Evolutionary conservation across 495 filamentous ascomycete species (phyloP).

Genomic region (Neurospora sp.): DNA sequence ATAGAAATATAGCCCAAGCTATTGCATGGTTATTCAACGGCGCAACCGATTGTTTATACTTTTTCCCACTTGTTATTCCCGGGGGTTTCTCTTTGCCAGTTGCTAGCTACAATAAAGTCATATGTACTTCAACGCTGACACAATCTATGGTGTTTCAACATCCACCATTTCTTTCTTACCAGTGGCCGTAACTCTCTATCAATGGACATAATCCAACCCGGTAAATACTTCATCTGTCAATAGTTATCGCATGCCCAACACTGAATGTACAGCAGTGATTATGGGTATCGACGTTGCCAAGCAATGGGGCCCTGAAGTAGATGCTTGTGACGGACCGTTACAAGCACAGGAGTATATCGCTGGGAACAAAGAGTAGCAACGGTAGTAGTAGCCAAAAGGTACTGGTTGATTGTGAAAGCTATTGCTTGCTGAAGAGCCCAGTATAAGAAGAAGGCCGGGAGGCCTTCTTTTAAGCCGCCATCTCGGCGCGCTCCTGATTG

Average conservation of each 20-base stretch:
- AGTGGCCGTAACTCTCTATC: neutral
- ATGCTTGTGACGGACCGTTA: too few relatives aligned
- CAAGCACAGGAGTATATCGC: too few relatives aligned
- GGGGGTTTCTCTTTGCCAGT: neutral
- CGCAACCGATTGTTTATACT: neutral
- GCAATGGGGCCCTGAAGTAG: neutral
- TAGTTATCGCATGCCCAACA: neutral
- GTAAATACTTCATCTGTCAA: neutral
- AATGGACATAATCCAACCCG: neutral
- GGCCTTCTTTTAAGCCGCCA: too few relatives aligned
- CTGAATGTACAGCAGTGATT: neutral
- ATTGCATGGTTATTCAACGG: neutral
- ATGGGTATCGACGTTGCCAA: neutral
- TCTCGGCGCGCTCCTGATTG: too few relatives aligned
- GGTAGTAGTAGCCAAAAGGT: too few relatives aligned
- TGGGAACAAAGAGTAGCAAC: too few relatives aligned
- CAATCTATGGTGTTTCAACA: neutral
- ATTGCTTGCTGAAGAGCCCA: too few relatives aligned
- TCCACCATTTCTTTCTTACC: neutral
- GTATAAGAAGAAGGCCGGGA: too few relatives aligned
- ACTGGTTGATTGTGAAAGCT: too few relatives aligned
- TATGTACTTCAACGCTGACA: neutral
- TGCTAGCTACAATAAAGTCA: neutral
- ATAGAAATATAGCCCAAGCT: neutral
- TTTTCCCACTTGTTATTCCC: neutral